Evolutionary conservation across 2,329 filamentous ascomycete genomes (phyloP).

Genomic region (Colletotrichum abscissum): DNA sequence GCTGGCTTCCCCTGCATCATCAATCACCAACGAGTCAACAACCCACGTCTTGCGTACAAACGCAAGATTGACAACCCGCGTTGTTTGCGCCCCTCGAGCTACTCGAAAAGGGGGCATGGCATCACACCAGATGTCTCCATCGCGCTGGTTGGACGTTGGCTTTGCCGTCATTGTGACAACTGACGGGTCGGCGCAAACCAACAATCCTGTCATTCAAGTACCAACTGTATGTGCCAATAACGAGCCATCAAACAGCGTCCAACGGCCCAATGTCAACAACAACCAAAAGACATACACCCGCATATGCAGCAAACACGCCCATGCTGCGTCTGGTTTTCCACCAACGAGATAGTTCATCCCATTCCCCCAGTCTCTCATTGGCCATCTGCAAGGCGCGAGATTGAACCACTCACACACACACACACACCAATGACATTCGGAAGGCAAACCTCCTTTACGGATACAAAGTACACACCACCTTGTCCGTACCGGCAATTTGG

Average conservation of each 20-base stretch:
- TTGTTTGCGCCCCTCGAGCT: background rate
- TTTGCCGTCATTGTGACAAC: background rate
- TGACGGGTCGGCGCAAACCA: background rate
- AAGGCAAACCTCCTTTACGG: background rate
- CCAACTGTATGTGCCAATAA: background rate
- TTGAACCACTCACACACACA: background rate
- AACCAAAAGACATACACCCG: background rate
- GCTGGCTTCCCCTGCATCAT: background rate
- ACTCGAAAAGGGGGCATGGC: background rate
- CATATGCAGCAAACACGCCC: background rate
- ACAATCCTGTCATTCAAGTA: background rate
- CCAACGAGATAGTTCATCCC: conserved; percentile 1
- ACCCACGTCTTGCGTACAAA: background rate
- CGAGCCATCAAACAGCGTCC: background rate
- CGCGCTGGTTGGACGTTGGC: background rate
- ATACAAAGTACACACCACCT: too few relatives aligned
- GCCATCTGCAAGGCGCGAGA: background rate
- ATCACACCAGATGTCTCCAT: background rate
- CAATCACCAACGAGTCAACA: background rate
- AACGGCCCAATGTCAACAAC: background rate
- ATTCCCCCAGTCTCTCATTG: background rate
- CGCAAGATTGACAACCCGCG: background rate
- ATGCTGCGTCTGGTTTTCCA: background rate
- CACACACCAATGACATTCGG: background rate
- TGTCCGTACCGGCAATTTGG: background rate